Evolutionary conservation across 371 early-diverging fungal genomes (phyloP), one percentile per base, ranked within the genome.

Genomic region (Haplosporangium sp.): DNA sequence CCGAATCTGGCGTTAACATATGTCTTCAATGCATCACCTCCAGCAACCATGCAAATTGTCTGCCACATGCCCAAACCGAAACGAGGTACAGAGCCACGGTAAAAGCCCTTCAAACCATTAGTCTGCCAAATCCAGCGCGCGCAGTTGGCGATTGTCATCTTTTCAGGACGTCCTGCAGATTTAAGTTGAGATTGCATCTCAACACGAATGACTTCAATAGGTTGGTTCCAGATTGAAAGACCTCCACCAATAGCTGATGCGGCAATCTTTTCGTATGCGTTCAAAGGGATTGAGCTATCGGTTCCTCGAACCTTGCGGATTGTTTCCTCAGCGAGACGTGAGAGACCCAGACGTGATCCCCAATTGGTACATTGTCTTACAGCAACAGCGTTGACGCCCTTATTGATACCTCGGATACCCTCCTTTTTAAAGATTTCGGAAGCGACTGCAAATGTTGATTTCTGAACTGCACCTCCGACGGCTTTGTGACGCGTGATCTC

Each of bases 11-110:
- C 71, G 65, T 74, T 79, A 60, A 79, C 81, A 65, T 63, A 71
- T 55, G 66, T 74, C 48, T 85, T 85, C 57, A 85, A 50, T 57
- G 74, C 71, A 64, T 96, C 95, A 77, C 96, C 96, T 62, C 96
- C 94, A 77, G 96, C 95, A 27, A 98, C 98, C 97, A 98, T 98
- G 88, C 97, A 97, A 61, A 97, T 88, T 15, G 98, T 98, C 72
- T 96, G 94, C 92, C 96, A 98, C 79, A 96, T 92, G 65, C 97
- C 96, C 56, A 98, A 85, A 64, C 96, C 93, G 62, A 97, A 89
- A 45, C 97, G 89, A 27, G 97, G 97, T 15, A 94, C 91, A n/a
- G 94, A 96, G 55, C 98, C 97, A 59, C 97, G 88, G 87, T 96
- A 98, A 79, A 98, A 98, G 27, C 98, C 98, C 67, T 87, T 78